Evolutionary conservation across 2,329 filamentous ascomycete genomes (phyloP).

Genomic region (Pseudocercospora vitis): DNA sequence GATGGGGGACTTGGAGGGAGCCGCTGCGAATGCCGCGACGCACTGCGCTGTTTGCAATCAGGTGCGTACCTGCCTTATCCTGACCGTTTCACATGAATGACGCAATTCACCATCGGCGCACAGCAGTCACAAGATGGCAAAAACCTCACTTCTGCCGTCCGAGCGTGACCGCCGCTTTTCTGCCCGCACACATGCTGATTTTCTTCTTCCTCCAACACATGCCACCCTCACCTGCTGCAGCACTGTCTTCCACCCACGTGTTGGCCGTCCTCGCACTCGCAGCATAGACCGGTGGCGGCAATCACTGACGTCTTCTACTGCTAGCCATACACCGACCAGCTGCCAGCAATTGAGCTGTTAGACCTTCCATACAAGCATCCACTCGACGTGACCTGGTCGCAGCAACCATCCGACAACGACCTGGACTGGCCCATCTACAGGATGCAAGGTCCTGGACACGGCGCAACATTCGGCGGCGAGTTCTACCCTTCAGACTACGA

Average conservation of each 20-base stretch:
- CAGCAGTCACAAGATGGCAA: too few relatives aligned
- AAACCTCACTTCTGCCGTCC: not conserved
- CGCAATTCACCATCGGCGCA: too few relatives aligned
- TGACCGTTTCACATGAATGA: not conserved
- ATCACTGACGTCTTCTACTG: not conserved
- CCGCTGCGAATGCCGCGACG: not conserved
- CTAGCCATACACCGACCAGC: not conserved
- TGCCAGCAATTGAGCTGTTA: not conserved
- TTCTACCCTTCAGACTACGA: not conserved
- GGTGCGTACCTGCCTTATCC: slow-evolving; percentile 6
- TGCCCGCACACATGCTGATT: too few relatives aligned
- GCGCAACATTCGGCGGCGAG: not conserved
- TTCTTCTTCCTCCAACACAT: not conserved
- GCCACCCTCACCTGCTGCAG: not conserved
- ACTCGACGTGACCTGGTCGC: not conserved
- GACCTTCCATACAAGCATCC: not conserved
- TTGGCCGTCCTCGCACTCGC: not conserved
- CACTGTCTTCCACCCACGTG: not conserved
- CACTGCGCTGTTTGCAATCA: not conserved
- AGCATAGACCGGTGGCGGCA: not conserved
- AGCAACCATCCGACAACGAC: not conserved
- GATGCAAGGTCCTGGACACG: not conserved
- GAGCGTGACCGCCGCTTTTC: not conserved
- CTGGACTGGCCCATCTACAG: not conserved
- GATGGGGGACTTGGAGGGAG: not conserved